Percentiles rank a stretch among this genome's conserved stretches.
These are phyloP conservation scores for Elsinoe necatrix DNA, from an alignment of 2,329 filamentous ascomycete species.

Conservation along the genomic window DNA sequence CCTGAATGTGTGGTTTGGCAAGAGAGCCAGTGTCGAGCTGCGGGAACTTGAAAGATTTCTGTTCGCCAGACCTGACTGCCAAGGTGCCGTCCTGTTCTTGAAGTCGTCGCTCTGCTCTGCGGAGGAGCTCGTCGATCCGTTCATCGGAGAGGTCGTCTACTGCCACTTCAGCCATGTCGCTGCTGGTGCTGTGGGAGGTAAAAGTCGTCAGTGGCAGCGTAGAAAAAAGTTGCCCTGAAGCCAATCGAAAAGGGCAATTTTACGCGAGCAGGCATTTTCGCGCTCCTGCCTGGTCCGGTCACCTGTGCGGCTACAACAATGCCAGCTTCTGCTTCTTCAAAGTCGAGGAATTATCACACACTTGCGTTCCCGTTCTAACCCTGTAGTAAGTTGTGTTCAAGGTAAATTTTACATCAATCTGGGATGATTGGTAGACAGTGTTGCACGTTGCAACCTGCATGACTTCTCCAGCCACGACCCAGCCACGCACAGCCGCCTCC, in stretches of 20 bases:
- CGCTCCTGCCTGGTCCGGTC: neutral
- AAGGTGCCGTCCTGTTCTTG: constrained; percentile 31
- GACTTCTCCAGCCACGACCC: constrained; percentile 13
- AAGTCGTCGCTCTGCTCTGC: constrained; percentile 54
- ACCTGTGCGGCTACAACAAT: neutral
- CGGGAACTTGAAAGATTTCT: constrained; percentile 39
- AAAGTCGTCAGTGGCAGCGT: neutral
- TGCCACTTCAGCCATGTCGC: constrained; percentile 15
- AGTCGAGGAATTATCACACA: no score
- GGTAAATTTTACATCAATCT: neutral
- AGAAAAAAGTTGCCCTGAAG: neutral
- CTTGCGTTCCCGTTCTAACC: no score
- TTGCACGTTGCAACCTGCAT: neutral
- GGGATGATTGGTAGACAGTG: neutral
- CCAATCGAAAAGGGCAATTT: neutral
- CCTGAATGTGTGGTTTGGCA: constrained; percentile 47
- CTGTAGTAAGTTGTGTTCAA: neutral
- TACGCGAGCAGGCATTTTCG: neutral
- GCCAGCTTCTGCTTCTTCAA: neutral
- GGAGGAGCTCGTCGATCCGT: constrained; percentile 55
- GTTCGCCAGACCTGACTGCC: constrained; percentile 21
- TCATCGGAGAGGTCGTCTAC: constrained; percentile 50
- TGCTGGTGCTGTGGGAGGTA: neutral
- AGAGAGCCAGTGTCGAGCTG: constrained; percentile 41
- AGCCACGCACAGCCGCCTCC: constrained; percentile 10